These are phyloP conservation scores for Stagonosporopsis cucurbitacearum DNA, from an alignment of 2,329 filamentous ascomycete genomes.

Conservation along the genomic window DNA sequence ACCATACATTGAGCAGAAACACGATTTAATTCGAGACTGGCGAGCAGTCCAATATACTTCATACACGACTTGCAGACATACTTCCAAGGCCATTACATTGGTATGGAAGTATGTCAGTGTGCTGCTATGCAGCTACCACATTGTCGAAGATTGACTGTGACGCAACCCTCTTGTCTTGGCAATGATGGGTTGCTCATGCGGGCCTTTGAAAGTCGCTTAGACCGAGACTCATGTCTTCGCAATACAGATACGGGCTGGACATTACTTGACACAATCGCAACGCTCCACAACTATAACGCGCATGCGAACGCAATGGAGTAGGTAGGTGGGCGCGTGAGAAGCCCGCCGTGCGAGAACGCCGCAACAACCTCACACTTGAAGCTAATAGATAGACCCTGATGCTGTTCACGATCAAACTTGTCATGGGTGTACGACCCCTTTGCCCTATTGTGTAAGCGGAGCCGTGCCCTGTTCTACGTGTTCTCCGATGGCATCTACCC, in stretches of 20 bases:
- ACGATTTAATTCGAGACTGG: not conserved
- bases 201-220: conserved; percentile 43
- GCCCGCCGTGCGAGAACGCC: not conserved
- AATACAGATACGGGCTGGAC: conserved; percentile 47
- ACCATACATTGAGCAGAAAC: not conserved
- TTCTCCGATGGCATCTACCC: not conserved
- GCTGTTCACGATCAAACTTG: conserved; percentile 8
- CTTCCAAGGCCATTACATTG: conserved; percentile 31
- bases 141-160: conserved; percentile 35
- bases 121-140: conserved; percentile 16
- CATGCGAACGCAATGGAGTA: not conserved
- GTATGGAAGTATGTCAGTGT: conserved; percentile 27
- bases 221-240: conserved; percentile 45
- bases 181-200: conserved; percentile 27
- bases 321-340: not conserved
- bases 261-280: conserved; percentile 8
- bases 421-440: conserved; percentile 1
- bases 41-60: not conserved
- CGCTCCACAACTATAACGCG: not conserved
- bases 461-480: conserved; percentile 4
- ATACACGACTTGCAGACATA: conserved; percentile 18
- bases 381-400: conserved; percentile 13
- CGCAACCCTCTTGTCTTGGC: conserved; percentile 28
- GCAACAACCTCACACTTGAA: conserved; percentile 1
- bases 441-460: not conserved